phyloP scores from a whole-genome alignment of 208 protist species.

The Endotrypanum monterogeii region DNA sequence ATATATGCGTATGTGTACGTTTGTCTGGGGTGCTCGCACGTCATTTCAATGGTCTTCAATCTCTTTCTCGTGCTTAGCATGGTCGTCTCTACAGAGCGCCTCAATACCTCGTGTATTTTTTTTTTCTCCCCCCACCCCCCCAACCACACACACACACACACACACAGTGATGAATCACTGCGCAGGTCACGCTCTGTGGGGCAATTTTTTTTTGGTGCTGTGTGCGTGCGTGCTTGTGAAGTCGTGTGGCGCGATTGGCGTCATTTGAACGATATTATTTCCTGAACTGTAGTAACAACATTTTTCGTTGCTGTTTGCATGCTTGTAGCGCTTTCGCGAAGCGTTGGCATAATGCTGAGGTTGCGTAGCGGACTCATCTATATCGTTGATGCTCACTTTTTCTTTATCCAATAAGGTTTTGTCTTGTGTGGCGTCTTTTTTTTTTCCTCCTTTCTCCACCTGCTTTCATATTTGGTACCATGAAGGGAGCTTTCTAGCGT shows the following conservation, averaged over 20 bases:
- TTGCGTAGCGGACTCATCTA: slow-evolving; percentile 4
- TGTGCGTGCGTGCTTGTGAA: background rate
- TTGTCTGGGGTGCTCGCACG: background rate
- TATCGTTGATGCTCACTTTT: background rate
- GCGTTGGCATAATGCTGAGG: background rate
- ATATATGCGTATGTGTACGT: background rate
- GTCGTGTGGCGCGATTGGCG: background rate
- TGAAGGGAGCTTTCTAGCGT: background rate
- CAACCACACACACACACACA: too few relatives aligned
- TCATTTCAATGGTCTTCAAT: background rate
- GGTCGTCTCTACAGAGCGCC: background rate
- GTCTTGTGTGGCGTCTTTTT: background rate
- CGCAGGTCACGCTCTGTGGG: background rate
- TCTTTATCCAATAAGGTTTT: slow-evolving; percentile 5
- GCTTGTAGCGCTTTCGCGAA: background rate
- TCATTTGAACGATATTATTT: background rate
- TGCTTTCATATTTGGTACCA: background rate
- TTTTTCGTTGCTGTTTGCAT: background rate
- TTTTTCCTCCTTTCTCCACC: background rate
- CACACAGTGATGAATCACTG: background rate
- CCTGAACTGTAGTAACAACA: background rate
- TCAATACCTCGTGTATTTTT: background rate
- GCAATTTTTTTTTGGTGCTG: background rate
- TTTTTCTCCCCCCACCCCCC: too few relatives aligned
- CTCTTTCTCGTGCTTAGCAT: background rate